Evolutionary conservation across 768 basidiomycete genomes (phyloP).

Genomic region (Infundibulicybe gibba): DNA sequence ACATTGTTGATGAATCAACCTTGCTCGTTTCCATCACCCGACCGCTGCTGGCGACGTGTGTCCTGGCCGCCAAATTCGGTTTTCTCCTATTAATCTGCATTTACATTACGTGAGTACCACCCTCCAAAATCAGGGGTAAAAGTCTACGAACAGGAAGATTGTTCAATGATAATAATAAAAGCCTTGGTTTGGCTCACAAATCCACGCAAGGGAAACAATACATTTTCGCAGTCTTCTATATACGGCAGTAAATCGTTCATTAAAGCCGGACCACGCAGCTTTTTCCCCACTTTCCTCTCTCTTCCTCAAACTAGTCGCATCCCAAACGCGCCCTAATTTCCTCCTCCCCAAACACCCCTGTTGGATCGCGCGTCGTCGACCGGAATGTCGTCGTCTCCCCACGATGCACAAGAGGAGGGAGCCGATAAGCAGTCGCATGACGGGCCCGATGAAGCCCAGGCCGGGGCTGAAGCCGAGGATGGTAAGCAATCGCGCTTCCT

Average conservation of each 20-base stretch:
- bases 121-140: slow-evolving; percentile 59
- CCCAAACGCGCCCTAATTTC: slow-evolving; percentile 23
- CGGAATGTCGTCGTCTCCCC: slow-evolving; percentile 62
- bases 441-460: slow-evolving; percentile 50
- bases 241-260: slow-evolving; percentile 71
- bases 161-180: slow-evolving; percentile 55
- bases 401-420: slow-evolving; percentile 46
- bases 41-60: slow-evolving; percentile 18
- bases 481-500: slow-evolving; percentile 27
- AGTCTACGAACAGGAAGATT: slow-evolving; percentile 46
- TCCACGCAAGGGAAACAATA: slow-evolving; percentile 71
- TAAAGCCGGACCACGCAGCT: slow-evolving; percentile 67
- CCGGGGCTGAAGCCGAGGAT: slow-evolving; percentile 32
- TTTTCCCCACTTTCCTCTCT: slow-evolving; percentile 57
- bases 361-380: slow-evolving; percentile 22
- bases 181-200: slow-evolving; percentile 49
- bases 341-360: slow-evolving; percentile 15
- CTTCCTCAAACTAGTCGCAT: slow-evolving; percentile 36
- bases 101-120: slow-evolving; percentile 57
- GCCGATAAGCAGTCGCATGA: slow-evolving; percentile 55
- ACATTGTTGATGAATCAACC: slow-evolving; percentile 4
- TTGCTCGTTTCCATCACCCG: slow-evolving; percentile 13
- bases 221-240: slow-evolving; percentile 59
- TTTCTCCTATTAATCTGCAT: slow-evolving; percentile 26
- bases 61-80: slow-evolving; percentile 28